Evolutionary conservation across 2,329 filamentous ascomycete species (phyloP), one percentile per base, ranked within the genome.

Genomic region (Microsporum audouinii): DNA sequence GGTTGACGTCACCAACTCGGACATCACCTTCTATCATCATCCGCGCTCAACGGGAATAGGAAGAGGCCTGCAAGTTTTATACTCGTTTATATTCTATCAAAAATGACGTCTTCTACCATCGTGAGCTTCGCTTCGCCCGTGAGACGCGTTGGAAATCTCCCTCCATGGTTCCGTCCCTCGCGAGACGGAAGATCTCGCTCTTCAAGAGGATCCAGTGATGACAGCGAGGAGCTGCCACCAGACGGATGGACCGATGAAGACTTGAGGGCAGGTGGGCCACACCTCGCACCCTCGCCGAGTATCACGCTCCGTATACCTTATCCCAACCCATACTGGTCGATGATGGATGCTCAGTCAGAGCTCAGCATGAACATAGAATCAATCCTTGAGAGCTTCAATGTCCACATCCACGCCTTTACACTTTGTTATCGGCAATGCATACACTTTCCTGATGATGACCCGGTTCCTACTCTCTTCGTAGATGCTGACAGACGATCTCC

Each of bases 131-230:
- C 45, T 29, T 51, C 45, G 0, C 45, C 45, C 7, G 23, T 51
- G 8, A 8, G 3, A 1, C 23, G 7, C 5, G 12, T 14, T 31
- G 8, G 2, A 7, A 4, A 3, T 3, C 2, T 2, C 4, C 23
- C n/a, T 2, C 4, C 12, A 2, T 51, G 45, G 23, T 12, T 12
- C 12, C 23, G 23, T 4, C 12, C 23, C 45, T 51, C 45, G 12
- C 45, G 1, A 17, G 45, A 51, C 12, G 23, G 45, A 3, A 51
- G 45, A n/a, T 14, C 6, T 4, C 45, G 45, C 12, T 51, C 7
- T 27, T 34, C 31, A 33, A 45, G 33, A 43, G 53, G 60, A 59
- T 63, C 60, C 60, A 64, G 65, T 66, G 65, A 66, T 62, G 64
- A 59, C 53, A 58, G 45, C 55, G 59, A 59, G 59, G 51, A 53